Evolutionary conservation across 2,329 filamentous ascomycete species (phyloP).

Genomic region (Ceratocystis ficicola): DNA sequence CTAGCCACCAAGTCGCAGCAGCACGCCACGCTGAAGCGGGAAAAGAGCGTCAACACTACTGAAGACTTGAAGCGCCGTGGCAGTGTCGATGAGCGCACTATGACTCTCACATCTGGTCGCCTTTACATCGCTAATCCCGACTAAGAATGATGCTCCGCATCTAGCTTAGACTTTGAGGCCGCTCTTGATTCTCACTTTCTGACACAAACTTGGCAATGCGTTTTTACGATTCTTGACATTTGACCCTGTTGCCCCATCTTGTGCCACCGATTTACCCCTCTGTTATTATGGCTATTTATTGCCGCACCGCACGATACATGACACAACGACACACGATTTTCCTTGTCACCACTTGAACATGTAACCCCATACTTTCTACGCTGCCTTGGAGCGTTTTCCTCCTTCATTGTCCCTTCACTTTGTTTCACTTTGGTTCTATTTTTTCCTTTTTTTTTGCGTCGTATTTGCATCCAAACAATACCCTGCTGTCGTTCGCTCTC

Average conservation of each 20-base stretch:
- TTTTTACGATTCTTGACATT: neutral
- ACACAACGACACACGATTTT: neutral
- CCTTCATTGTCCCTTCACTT: slow-evolving; percentile 4
- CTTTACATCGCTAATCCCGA: slow-evolving; percentile 83
- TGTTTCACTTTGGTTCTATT: slow-evolving; percentile 10
- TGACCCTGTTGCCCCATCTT: neutral
- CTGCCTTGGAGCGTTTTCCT: slow-evolving; percentile 10
- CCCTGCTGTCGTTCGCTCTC: slow-evolving; percentile 16
- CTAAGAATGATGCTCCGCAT: slow-evolving; percentile 28
- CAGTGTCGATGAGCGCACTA: slow-evolving; percentile 72
- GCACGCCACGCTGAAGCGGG: slow-evolving; percentile 46
- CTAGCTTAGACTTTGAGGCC: neutral
- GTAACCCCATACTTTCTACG: neutral
- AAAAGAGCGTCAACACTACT: slow-evolving; percentile 53
- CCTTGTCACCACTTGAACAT: neutral
- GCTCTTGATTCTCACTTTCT: too few species aligned
- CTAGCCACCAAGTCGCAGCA: slow-evolving; percentile 48
- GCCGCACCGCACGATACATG: neutral
- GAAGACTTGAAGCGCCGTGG: slow-evolving; percentile 65
- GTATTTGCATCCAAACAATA: slow-evolving; percentile 22
- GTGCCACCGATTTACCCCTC: neutral
- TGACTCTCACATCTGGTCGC: slow-evolving; percentile 59
- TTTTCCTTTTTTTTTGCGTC: slow-evolving; percentile 4
- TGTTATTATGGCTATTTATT: neutral
- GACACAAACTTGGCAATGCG: neutral